A percentile compares a stretch with the other conserved stretches of the same genome.
Evolutionary conservation across 345 rosid species (phyloP).

Genomic region (Abelmoschus esculentus): DNA sequence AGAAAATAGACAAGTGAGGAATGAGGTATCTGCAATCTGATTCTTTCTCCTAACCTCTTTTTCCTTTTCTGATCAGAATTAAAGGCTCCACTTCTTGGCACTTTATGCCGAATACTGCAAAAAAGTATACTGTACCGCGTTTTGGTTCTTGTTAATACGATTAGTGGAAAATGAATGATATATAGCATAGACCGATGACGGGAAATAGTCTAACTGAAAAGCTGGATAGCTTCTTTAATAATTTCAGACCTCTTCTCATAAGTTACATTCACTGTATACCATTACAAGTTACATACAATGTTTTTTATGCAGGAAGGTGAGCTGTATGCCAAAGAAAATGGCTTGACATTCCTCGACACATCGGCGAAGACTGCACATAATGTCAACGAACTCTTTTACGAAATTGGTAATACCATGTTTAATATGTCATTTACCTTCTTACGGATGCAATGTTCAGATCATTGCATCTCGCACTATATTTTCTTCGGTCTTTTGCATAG

Average conservation of each 20-base stretch:
- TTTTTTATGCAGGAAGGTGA: constrained; percentile 49
- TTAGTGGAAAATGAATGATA: background rate
- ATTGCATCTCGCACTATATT: background rate
- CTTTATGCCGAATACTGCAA: too few relatives aligned
- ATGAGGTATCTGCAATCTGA: constrained; percentile 35
- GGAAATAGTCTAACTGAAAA: background rate
- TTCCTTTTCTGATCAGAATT: background rate
- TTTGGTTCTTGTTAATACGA: too few relatives aligned
- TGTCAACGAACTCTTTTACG: constrained; percentile 66
- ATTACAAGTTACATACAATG: too few relatives aligned
- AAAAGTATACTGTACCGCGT: background rate
- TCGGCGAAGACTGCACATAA: constrained; percentile 66
- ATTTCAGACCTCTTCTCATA: too few relatives aligned
- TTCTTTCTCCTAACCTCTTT: background rate
- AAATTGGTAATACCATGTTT: constrained; percentile 41
- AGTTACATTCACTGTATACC: too few relatives aligned
- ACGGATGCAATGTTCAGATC: background rate
- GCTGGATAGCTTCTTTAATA: background rate
- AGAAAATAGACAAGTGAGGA: constrained; percentile 51
- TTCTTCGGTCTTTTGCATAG: too few relatives aligned
- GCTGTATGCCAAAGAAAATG: constrained; percentile 56
- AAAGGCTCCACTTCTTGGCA: too few relatives aligned
- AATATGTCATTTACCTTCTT: background rate
- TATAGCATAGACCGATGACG: background rate
- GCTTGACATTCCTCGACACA: constrained; percentile 55